Evolutionary conservation across 805 yeast genomes (phyloP), one percentile per base, ranked within the genome.

Genomic region (Wickerhamiella qilinensis): DNA sequence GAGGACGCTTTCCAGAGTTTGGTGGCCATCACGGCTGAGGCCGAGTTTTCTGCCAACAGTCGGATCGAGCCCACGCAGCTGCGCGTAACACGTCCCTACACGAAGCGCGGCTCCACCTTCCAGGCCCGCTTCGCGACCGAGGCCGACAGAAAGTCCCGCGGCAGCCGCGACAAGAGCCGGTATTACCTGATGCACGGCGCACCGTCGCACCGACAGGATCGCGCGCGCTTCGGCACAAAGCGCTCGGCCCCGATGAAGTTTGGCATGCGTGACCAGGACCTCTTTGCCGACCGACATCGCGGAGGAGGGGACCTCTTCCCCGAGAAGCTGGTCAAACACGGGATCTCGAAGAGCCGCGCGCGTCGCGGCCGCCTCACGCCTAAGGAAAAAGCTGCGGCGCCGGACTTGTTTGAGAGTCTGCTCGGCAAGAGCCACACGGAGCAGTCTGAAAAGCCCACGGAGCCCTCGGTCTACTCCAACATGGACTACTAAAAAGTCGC

Each of bases 141-240:
- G 36, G 58, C 67, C 2, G 88, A 78, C 55, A 60, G 62, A 34
- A 78, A 78, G 47, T 67, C 67, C 14, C 62, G 62, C 39, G 71
- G 72, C 43, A 75, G 84, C 8, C 60, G 69, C 18, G 69, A 63
- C 12, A 67, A 66, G 38, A 75, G 82, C 17, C 56, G 80, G 30
- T 78, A 76, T 56, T 78, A 78, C 57, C 59, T 75, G 41, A 51
- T 74, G 15, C 77, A 78, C 46, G 88, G 88, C 3, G 85, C 75
- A 51, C 88, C 85, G 2, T 71, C 72, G 12, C 42, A 49, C 20
- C 42, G 40, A 20, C 52, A 47, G 30, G 52, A 48, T 27, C 38
- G 44, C 21, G 45, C 42, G 11, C 38, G 54, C 8, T 50, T 50
- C 33, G 54, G 54, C 27, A 44, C 48, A 3, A 31, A 32, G 30